phyloP scores from a whole-genome alignment of 768 basidiomycete species.

The Auriscalpium vulgare region DNA sequence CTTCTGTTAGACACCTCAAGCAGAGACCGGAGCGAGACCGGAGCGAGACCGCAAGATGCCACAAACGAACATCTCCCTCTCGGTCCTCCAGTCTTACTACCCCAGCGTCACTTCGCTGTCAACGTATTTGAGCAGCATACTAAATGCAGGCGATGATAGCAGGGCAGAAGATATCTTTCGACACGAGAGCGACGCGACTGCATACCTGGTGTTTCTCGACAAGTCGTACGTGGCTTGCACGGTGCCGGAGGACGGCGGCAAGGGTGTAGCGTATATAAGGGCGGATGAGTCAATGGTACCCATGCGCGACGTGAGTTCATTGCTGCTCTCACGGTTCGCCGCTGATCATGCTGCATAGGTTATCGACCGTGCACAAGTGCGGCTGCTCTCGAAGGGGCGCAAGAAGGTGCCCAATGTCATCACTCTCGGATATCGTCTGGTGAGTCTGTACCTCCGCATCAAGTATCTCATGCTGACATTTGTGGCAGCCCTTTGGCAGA shows the following conservation, averaged over 20 bases:
- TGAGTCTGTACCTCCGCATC: conserved; percentile 20
- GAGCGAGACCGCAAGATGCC: not conserved
- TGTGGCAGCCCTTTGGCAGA: conserved; percentile 5
- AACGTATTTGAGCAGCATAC: not conserved
- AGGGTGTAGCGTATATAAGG: not conserved
- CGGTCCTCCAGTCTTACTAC: not conserved
- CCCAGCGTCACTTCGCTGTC: not conserved
- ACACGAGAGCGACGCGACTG: not conserved
- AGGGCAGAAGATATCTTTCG: not conserved
- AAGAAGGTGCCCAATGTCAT: conserved; percentile 47
- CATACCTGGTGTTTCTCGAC: not conserved
- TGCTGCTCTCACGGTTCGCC: not conserved
- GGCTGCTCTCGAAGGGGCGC: conserved; percentile 34
- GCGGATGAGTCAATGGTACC: not conserved
- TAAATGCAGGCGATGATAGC: not conserved
- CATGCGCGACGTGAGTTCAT: not conserved
- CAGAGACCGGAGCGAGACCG: too few relatives aligned
- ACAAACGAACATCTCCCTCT: not conserved
- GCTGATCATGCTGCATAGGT: conserved; percentile 30
- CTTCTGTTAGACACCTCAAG: not conserved
- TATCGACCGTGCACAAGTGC: conserved; percentile 52
- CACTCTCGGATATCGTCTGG: conserved; percentile 56
- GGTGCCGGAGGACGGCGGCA: not conserved
- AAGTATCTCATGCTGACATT: not conserved
- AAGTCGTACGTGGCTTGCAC: not conserved